A percentile compares a stretch with the other conserved stretches of the same genome.
phyloP scores from a whole-genome alignment of 257 asterid genomes.

The Jaltomata sinuosa region DNA sequence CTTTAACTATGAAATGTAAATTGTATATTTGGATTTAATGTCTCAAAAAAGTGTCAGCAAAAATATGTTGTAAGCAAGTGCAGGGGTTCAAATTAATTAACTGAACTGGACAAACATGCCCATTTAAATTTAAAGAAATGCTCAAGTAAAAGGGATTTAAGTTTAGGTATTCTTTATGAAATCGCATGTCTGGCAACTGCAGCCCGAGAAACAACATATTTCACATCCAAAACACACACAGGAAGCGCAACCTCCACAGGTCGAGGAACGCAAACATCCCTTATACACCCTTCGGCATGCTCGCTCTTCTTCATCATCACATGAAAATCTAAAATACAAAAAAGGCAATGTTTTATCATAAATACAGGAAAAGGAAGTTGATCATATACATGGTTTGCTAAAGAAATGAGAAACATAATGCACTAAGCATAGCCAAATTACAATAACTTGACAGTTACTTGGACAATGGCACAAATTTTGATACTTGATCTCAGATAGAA shows the following conservation, averaged over 20 bases:
- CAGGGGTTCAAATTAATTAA: not conserved
- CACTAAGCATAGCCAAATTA: not conserved
- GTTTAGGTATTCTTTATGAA: constrained; percentile 30
- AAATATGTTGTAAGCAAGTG: not conserved
- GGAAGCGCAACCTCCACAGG: constrained; percentile 42
- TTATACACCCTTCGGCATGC: constrained; percentile 33
- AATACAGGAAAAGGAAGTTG: not conserved
- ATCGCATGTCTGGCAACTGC: constrained; percentile 47
- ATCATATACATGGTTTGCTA: not conserved
- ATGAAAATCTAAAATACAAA: constrained; percentile 16
- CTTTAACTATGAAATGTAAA: too few species aligned
- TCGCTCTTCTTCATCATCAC: constrained; percentile 43
- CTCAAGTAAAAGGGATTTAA: not conserved
- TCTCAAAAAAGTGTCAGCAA: too few species aligned
- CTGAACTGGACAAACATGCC: not conserved
- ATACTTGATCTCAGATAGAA: not conserved
- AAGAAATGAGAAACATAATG: not conserved
- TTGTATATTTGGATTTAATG: too few species aligned
- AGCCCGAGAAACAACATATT: constrained; percentile 30
- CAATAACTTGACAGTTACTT: not conserved
- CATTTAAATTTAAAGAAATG: not conserved
- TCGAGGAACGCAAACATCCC: constrained; percentile 31
- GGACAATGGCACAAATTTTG: not conserved
- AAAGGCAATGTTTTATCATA: not conserved
- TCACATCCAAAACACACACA: constrained; percentile 48